Evolutionary conservation across 2,329 filamentous ascomycete species (phyloP).

Genomic region (Colletotrichum eleusines): DNA sequence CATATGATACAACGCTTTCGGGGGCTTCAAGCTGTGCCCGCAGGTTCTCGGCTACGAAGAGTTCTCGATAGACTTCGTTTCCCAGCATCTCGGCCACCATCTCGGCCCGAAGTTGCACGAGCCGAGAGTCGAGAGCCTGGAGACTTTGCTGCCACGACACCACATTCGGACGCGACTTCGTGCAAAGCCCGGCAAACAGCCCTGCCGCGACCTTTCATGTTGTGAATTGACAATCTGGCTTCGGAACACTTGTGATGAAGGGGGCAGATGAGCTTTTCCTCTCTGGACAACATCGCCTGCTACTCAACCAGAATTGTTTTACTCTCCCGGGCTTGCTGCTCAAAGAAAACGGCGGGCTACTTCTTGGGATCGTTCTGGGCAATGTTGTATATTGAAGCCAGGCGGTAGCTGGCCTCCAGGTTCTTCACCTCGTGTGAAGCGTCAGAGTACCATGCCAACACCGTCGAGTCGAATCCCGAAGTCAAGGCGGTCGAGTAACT

Average conservation of each 20-base stretch:
- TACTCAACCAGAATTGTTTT: not conserved
- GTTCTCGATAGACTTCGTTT: not conserved
- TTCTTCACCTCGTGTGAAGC: not conserved
- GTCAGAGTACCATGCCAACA: not conserved
- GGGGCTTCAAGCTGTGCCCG: not conserved
- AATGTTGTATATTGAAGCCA: not conserved
- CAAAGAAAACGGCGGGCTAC: not conserved
- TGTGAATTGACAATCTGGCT: not conserved
- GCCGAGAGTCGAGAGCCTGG: not conserved
- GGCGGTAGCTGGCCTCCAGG: not conserved
- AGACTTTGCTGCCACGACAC: not conserved
- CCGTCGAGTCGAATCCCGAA: not conserved
- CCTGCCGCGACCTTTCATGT: not conserved
- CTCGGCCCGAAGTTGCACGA: not conserved
- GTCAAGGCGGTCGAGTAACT: not conserved
- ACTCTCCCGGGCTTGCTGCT: not conserved
- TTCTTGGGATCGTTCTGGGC: not conserved
- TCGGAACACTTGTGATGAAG: not conserved
- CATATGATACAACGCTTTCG: not conserved
- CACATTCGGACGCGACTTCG: not conserved
- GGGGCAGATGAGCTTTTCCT: not conserved
- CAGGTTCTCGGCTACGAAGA: not conserved
- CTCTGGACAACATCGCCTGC: not conserved
- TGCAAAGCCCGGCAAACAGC: not conserved
- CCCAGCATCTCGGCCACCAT: not conserved